phyloP scores from a whole-genome alignment of 2,329 filamentous ascomycete species.

The Thelonectria rubi region DNA sequence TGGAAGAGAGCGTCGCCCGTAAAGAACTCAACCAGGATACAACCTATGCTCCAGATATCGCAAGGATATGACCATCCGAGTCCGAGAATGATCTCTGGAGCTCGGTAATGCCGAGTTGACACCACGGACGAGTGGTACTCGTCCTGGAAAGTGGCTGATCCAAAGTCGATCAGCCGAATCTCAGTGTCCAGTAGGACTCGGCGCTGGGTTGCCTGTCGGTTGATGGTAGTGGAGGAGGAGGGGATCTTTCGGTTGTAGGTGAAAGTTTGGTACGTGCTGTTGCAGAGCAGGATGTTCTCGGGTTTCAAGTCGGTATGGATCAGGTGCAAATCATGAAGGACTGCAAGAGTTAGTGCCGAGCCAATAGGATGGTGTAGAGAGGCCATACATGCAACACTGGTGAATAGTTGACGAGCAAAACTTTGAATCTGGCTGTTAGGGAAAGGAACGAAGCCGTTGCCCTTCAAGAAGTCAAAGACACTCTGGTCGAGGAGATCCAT shows the following conservation, averaged over 20 bases:
- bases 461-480: slow-evolving; percentile 97
- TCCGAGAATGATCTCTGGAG: slow-evolving; percentile 75
- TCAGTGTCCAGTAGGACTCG: slow-evolving; percentile 74
- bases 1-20: slow-evolving; percentile 77
- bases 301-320: slow-evolving; percentile 88
- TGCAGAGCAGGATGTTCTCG: slow-evolving; percentile 74
- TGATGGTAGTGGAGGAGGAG: slow-evolving; percentile 69
- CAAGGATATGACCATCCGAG: slow-evolving; percentile 77
- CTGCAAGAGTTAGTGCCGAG: slow-evolving; percentile 54
- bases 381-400: slow-evolving; percentile 93
- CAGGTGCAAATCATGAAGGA: slow-evolving; percentile 94
- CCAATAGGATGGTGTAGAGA: background rate
- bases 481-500: slow-evolving; percentile 87
- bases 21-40: slow-evolving; percentile 76
- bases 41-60: slow-evolving; percentile 79
- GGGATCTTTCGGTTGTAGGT: slow-evolving; percentile 76
- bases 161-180: slow-evolving; percentile 76
- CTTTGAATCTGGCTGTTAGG: slow-evolving; percentile 98
- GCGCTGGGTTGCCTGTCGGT: slow-evolving; percentile 69
- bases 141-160: slow-evolving; percentile 76
- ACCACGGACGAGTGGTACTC: slow-evolving; percentile 78
- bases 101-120: slow-evolving; percentile 74
- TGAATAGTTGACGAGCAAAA: slow-evolving; percentile 94
- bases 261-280: slow-evolving; percentile 73
- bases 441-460: slow-evolving; percentile 94